Conservation (phyloP, 2,329 filamentous ascomycete species). For the Fusarium sp. region DNA sequence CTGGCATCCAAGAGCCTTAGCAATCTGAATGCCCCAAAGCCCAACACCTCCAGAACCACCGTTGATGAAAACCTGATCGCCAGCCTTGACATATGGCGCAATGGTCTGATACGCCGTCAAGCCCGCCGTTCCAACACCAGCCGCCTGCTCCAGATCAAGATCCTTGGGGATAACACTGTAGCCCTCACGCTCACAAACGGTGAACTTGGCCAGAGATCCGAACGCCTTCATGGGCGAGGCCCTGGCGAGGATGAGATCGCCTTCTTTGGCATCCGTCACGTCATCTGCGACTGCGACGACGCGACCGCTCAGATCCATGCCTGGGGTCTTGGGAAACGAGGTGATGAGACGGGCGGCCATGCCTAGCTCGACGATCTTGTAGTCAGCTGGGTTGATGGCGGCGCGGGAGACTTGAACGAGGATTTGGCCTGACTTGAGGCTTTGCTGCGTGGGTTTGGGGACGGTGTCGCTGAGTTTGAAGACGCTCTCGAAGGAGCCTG, state of each 20-base stretch:
- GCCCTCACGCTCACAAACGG: conserved; percentile 50
- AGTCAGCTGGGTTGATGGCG: conserved; percentile 63
- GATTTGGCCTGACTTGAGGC: conserved; percentile 50
- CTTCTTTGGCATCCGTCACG: conserved; percentile 51
- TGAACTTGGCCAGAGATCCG: conserved; percentile 60
- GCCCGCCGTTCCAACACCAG: conserved; percentile 58
- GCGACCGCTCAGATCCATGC: conserved; percentile 65
- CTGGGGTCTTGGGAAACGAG: conserved; percentile 58
- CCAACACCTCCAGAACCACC: conserved; percentile 74
- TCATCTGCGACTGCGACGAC: conserved; percentile 54
- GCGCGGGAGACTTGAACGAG: conserved; percentile 60
- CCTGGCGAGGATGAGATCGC: conserved; percentile 60
- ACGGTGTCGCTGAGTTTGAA: conserved; percentile 40
- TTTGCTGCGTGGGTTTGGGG: conserved; percentile 34
- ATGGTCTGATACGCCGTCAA: conserved; percentile 64
- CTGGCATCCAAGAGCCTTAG: conserved; percentile 70
- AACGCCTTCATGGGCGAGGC: conserved; percentile 47
- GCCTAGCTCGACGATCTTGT: conserved; percentile 60
- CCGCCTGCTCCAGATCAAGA: conserved; percentile 57
- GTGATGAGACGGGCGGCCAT: conserved; percentile 52
- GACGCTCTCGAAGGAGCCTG: conserved; percentile 44
- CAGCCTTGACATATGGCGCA: conserved; percentile 60
- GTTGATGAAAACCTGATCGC: conserved; percentile 74
- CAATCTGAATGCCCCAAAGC: conserved; percentile 72
- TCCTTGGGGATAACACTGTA: conserved; percentile 56